Evolutionary conservation across 495 filamentous ascomycete species (phyloP).

Genomic region (Poronia punctata): DNA sequence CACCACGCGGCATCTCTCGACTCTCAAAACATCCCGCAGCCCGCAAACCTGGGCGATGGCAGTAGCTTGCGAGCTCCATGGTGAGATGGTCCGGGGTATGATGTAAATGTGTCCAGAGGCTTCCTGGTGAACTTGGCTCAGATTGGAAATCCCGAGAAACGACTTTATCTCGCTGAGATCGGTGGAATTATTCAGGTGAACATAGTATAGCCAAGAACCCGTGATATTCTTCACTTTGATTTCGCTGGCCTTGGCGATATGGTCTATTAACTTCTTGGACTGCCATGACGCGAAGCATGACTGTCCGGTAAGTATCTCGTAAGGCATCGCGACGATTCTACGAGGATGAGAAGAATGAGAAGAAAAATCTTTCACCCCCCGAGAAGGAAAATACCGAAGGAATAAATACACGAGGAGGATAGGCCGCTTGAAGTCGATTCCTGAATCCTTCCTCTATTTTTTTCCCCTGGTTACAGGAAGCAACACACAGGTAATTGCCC

Average conservation of each 20-base stretch:
- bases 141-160: constrained; percentile 29
- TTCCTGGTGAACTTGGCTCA: constrained; percentile 26
- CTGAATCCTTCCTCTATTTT: no score
- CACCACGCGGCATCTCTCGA: constrained; percentile 78
- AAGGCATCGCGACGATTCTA: constrained; percentile 23
- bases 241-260: constrained; percentile 37
- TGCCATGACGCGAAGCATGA: constrained; percentile 46
- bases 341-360: no score
- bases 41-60: constrained; percentile 91
- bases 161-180: constrained; percentile 19
- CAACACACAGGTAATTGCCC: no score
- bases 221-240: constrained; percentile 35
- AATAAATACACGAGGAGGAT: no score
- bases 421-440: no score
- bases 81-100: constrained; percentile 81
- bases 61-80: constrained; percentile 95
- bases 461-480: no score
- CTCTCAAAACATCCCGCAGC: constrained; percentile 61
- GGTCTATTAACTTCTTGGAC: constrained; percentile 41
- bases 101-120: constrained; percentile 47
- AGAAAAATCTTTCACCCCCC: no score
- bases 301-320: constrained; percentile 35
- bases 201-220: constrained; percentile 48
- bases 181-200: constrained; percentile 26
- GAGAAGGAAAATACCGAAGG: no score